Percentiles rank a stretch among this genome's conserved stretches.
Evolutionary conservation across 768 basidiomycete genomes (phyloP).

Genomic region (Termitomyces sp.): DNA sequence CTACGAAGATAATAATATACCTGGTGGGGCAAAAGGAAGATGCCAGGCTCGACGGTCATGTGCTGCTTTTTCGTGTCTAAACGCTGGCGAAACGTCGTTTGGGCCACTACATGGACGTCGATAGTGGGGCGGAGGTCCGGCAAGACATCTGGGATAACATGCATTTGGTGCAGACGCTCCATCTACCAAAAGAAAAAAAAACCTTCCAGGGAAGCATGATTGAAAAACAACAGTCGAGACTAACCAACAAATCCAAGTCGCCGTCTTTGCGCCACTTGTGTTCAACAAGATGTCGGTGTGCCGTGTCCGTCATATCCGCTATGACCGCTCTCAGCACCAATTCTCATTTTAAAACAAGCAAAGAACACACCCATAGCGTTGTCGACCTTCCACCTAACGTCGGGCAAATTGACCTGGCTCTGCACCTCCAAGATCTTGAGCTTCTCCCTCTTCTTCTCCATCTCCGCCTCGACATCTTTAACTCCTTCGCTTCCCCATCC

Average conservation of each 20-base stretch:
- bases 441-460: conserved; percentile 43
- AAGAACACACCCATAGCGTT: conserved; percentile 71
- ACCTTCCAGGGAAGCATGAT: background rate
- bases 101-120: conserved; percentile 63
- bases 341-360: background rate
- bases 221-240: conserved; percentile 19
- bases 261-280: conserved; percentile 85
- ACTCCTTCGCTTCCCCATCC: conserved; percentile 22
- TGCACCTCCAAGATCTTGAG: conserved; percentile 67
- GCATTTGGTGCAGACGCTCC: conserved; percentile 91
- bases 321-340: background rate
- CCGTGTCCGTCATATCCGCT: conserved; percentile 66
- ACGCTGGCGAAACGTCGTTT: conserved; percentile 25
- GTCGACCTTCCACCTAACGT: conserved; percentile 70
- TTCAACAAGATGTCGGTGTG: conserved; percentile 78
- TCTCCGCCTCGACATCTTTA: conserved; percentile 25
- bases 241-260: conserved; percentile 74
- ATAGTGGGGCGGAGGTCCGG: conserved; percentile 65
- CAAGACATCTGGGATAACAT: conserved; percentile 84
- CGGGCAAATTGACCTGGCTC: conserved; percentile 79
- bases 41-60: conserved; percentile 62
- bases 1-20: conserved; percentile 29
- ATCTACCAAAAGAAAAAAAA: conserved; percentile 55
- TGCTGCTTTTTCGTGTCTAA: conserved; percentile 28
- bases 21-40: conserved; percentile 62